Evolutionary conservation across 108 stramenopile genomes (phyloP).

Genomic region (Nitzschia sp.): DNA sequence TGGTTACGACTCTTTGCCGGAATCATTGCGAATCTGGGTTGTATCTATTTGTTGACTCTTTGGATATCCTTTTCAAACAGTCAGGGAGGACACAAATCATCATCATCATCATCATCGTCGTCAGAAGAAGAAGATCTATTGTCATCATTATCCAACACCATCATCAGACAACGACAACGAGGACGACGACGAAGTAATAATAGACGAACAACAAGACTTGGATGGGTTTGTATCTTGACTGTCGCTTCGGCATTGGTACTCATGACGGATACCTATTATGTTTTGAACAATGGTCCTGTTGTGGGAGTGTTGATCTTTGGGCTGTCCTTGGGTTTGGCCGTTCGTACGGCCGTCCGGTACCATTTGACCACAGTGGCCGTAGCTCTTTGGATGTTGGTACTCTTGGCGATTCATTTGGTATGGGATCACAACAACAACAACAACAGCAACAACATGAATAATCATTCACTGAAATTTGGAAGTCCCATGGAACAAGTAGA

Average conservation of each 20-base stretch:
- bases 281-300: slow-evolving; percentile 54
- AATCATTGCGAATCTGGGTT: slow-evolving; percentile 37
- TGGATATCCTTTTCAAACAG: no score
- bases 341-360: background rate
- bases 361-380: slow-evolving; percentile 5
- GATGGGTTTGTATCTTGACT: slow-evolving; percentile 19
- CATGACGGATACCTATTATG: slow-evolving; percentile 73
- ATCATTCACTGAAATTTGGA: slow-evolving; percentile 24
- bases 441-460: background rate
- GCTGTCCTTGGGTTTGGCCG: slow-evolving; percentile 32
- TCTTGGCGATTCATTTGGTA: slow-evolving; percentile 25
- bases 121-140: background rate
- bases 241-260: slow-evolving; percentile 65
- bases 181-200: background rate
- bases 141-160: background rate
- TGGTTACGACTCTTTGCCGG: slow-evolving; percentile 72
- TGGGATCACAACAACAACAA: background rate
- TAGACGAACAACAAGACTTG: background rate
- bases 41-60: slow-evolving; percentile 11
- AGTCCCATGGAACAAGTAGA: slow-evolving; percentile 16
- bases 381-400: background rate
- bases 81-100: no score
- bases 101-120: background rate
- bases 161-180: background rate
- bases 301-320: slow-evolving; percentile 49